Evolutionary conservation across 768 basidiomycete genomes (phyloP).

Genomic region (Pleurotus cornucopiae): DNA sequence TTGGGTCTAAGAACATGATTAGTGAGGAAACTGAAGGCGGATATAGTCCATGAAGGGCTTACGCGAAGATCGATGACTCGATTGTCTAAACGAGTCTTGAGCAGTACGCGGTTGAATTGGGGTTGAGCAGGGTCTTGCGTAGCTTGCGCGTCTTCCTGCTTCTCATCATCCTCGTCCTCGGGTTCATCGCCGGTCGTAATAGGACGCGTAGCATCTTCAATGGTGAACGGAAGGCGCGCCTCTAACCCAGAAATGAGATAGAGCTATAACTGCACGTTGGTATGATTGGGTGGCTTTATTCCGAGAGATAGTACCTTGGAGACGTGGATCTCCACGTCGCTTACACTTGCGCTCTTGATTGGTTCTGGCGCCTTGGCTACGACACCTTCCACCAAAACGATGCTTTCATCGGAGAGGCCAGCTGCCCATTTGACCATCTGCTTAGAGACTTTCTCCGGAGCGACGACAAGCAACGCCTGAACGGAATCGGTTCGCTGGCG

Average conservation of each 20-base stretch:
- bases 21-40: neutral
- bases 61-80: conserved; percentile 92
- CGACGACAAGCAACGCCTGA: conserved; percentile 75
- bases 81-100: conserved; percentile 94
- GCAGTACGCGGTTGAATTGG: conserved; percentile 75
- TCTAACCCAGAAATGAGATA: conserved; percentile 79
- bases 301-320: conserved; percentile 48
- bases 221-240: conserved; percentile 79
- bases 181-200: conserved; percentile 63
- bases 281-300: neutral
- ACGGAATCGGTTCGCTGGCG: conserved; percentile 86
- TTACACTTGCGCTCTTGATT: conserved; percentile 90
- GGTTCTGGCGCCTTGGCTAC: conserved; percentile 74
- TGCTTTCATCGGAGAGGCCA: conserved; percentile 76
- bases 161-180: conserved; percentile 31
- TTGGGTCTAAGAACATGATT: conserved; percentile 55
- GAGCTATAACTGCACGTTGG: conserved; percentile 42
- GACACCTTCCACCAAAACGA: conserved; percentile 84
- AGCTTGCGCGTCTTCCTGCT: neutral
- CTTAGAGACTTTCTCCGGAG: conserved; percentile 80
- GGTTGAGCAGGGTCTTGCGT: conserved; percentile 11
- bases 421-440: conserved; percentile 97
- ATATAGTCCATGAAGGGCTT: conserved; percentile 22
- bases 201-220: conserved; percentile 88
- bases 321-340: conserved; percentile 85